Evolutionary conservation across 495 filamentous ascomycete genomes (phyloP).

Genomic region (Xylaria sp.): DNA sequence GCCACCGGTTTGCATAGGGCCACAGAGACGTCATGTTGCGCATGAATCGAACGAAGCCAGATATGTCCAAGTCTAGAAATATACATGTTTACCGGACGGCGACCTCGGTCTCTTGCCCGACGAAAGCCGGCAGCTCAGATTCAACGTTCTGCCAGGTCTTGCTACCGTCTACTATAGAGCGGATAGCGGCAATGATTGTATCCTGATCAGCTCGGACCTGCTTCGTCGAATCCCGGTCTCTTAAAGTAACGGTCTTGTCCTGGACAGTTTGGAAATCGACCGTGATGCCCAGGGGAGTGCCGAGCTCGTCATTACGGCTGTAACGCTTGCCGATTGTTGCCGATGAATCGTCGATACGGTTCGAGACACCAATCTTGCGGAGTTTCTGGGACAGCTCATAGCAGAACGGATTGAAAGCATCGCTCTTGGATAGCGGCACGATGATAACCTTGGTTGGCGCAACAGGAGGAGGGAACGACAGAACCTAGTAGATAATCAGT

Average conservation of each 20-base stretch:
- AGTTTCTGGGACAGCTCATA: conserved; percentile 64
- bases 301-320: conserved; percentile 75
- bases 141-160: conserved; percentile 69
- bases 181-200: conserved; percentile 68
- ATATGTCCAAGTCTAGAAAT: not conserved
- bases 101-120: conserved; percentile 60
- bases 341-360: conserved; percentile 69
- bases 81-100: conserved; percentile 13
- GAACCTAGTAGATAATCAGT: conserved; percentile 54
- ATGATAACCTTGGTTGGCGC: conserved; percentile 81
- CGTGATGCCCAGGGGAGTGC: conserved; percentile 73
- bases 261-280: conserved; percentile 78
- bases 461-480: conserved; percentile 76
- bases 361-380: conserved; percentile 65
- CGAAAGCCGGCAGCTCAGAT: conserved; percentile 65
- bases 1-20: not conserved
- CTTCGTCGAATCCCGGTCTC: conserved; percentile 74
- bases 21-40: not conserved
- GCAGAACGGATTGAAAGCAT: conserved; percentile 65
- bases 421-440: conserved; percentile 70
- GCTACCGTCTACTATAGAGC: conserved; percentile 60
- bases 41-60: not conserved
- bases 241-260: conserved; percentile 72
- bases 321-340: conserved; percentile 80
- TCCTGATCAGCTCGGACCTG: conserved; percentile 72